Evolutionary conservation across 2,329 filamentous ascomycete species (phyloP).

Genomic region (Ploettnerulaceae sp.): DNA sequence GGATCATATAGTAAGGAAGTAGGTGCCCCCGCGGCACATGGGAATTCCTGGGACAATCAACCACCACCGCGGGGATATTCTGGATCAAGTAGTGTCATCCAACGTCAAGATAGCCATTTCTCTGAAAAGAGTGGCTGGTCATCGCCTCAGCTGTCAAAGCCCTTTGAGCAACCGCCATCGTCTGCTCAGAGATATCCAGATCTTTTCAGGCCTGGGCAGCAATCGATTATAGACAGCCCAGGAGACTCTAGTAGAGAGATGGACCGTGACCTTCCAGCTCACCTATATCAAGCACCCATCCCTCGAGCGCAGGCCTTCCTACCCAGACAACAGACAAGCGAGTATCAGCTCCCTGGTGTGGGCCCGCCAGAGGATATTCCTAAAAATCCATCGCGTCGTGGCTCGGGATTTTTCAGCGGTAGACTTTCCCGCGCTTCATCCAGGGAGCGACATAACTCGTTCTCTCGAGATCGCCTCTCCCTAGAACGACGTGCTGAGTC

Average conservation of each 20-base stretch:
- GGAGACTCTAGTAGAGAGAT: conserved; percentile 8
- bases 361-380: conserved; percentile 37
- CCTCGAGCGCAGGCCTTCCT: conserved; percentile 34
- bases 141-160: conserved; percentile 13
- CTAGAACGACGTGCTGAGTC: conserved; percentile 16
- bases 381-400: conserved; percentile 24
- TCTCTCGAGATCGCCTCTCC: conserved; percentile 13
- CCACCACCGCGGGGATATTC: conserved; percentile 3
- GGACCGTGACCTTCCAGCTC: conserved; percentile 23
- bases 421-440: conserved; percentile 35
- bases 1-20: conserved; percentile 12
- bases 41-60: conserved; percentile 18
- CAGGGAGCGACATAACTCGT: conserved; percentile 25
- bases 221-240: conserved; percentile 20
- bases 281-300: conserved; percentile 29
- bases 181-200: conserved; percentile 47
- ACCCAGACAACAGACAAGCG: conserved; percentile 39
- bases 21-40: conserved; percentile 11
- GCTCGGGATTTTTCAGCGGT: conserved; percentile 45
- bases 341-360: conserved; percentile 37
- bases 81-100: background rate
- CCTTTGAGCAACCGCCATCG: conserved; percentile 44
- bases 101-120: conserved; percentile 6
- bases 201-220: conserved; percentile 38
- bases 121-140: conserved; percentile 6